Conservation (phyloP, 176 grass and related monocot species). For the Cenchrus americanus region DNA sequence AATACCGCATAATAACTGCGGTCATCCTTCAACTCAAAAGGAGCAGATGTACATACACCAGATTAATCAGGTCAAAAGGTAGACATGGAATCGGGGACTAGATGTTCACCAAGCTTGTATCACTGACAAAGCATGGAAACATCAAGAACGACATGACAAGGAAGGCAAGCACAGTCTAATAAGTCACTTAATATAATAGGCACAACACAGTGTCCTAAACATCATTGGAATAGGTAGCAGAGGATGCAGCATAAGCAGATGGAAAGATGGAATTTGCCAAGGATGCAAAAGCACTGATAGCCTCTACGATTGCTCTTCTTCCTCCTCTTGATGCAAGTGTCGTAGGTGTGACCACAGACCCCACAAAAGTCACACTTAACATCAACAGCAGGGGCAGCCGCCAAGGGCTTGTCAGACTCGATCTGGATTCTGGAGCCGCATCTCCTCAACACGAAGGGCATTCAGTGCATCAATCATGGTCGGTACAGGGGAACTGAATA, state of each 20-base stretch:
- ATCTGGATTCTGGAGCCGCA: too few relatives aligned
- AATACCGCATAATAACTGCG: neutral
- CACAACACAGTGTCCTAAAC: neutral
- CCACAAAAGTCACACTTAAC: too few relatives aligned
- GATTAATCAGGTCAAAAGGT: neutral
- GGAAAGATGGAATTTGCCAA: neutral
- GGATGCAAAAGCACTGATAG: neutral
- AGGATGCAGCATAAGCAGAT: conserved; percentile 2
- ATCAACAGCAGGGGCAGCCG: neutral
- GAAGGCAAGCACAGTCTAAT: neutral
- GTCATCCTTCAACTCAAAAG: neutral
- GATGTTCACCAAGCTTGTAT: too few relatives aligned
- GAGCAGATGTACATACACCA: neutral
- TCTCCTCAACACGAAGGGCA: neutral
- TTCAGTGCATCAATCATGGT: neutral
- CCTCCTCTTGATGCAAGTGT: too few relatives aligned
- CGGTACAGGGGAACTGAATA: neutral
- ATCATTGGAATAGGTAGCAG: neutral
- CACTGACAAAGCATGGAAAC: neutral
- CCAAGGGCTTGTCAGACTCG: too few relatives aligned
- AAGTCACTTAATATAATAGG: neutral
- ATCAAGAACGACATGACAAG: neutral
- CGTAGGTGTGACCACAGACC: too few relatives aligned
- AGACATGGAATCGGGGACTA: neutral
- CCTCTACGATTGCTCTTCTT: neutral